These are phyloP conservation scores for Bothriochloa decipiens DNA, from an alignment of 176 grass and related monocot genomes.

Conservation along the genomic window DNA sequence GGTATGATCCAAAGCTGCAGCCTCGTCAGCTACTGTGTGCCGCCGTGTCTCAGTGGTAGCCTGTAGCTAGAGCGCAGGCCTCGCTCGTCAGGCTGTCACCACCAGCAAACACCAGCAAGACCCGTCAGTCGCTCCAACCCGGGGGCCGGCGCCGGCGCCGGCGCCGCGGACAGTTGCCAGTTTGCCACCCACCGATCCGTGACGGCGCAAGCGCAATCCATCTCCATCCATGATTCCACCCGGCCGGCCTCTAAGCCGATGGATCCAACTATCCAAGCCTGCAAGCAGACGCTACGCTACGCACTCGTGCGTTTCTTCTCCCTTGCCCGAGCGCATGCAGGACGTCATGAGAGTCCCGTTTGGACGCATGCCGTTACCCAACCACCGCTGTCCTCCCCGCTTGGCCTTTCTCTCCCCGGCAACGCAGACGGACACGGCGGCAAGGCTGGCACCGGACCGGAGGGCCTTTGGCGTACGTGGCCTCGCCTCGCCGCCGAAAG, in stretches of 20 bases:
- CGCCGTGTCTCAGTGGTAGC: not conserved
- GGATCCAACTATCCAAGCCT: not conserved
- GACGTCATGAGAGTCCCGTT: not conserved
- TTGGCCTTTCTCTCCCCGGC: not conserved
- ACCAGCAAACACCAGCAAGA: not conserved
- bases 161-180: not conserved
- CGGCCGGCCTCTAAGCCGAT: not conserved
- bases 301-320: not conserved
- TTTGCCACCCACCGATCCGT: not conserved
- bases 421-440: not conserved
- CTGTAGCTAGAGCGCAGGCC: not conserved
- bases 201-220: not conserved
- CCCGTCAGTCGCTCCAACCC: not conserved
- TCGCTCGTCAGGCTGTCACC: not conserved
- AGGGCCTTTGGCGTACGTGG: not conserved
- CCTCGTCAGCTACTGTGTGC: not conserved
- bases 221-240: not conserved
- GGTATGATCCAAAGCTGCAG: not conserved
- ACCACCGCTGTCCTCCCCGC: not conserved
- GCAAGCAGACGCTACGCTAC: not conserved
- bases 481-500: not conserved
- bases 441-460: not conserved
- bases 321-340: not conserved
- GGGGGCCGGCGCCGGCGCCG: not conserved
- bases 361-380: constrained; percentile 29